Evolutionary conservation across 345 rosid species (phyloP).

Genomic region (Adansonia digitata): DNA sequence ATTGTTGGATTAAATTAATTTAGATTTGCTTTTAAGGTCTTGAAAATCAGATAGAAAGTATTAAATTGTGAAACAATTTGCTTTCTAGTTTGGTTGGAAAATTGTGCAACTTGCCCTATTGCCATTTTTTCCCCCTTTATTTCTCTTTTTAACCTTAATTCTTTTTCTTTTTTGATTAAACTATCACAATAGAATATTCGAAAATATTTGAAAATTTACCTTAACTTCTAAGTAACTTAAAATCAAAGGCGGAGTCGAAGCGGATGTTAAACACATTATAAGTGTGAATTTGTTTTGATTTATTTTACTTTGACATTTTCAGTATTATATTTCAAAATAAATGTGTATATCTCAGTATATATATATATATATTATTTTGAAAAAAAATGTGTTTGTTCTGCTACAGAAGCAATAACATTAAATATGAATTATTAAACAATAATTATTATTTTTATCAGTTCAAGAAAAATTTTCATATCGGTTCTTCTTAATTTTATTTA

Average conservation of each 20-base stretch:
- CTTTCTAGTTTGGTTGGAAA: not conserved
- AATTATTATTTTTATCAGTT: no score
- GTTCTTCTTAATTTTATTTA: no score
- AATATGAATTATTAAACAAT: no score
- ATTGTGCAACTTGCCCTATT: not conserved
- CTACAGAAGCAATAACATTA: no score
- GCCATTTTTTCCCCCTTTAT: not conserved
- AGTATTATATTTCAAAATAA: not conserved
- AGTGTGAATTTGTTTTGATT: not conserved
- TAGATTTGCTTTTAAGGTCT: no score
- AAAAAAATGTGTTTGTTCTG: no score
- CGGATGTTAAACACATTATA: no score
- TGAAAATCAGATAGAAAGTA: not conserved
- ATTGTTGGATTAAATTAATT: constrained; percentile 6
- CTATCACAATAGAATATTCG: not conserved
- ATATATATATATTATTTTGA: no score
- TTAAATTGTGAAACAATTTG: not conserved
- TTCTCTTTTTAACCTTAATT: no score
- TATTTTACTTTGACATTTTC: not conserved
- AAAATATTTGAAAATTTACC: not conserved
- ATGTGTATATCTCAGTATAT: not conserved
- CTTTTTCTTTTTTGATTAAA: not conserved
- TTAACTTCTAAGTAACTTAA: not conserved
- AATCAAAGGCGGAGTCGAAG: not conserved
- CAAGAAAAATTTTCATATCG: no score